Conservation (phyloP, 257 asterid genomes). For the Cruciata laevipes region DNA sequence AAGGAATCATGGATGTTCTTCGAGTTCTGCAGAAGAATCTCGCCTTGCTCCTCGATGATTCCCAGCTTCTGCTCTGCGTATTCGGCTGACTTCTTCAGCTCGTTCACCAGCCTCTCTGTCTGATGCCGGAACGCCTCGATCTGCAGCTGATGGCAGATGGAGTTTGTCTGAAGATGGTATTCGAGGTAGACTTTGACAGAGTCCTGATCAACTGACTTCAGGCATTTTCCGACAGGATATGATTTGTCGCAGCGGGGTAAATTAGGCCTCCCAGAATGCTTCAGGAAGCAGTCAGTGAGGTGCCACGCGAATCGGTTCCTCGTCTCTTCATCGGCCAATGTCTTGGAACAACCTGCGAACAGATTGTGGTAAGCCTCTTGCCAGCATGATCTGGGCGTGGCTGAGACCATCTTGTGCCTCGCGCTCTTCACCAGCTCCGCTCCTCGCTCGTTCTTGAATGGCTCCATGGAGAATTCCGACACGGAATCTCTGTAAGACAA, state of each 20-base stretch:
- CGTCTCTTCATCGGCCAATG: conserved; percentile 55
- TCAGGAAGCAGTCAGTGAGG: conserved; percentile 71
- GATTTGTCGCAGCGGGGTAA: conserved; percentile 54
- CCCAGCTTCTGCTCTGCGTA: conserved; percentile 46
- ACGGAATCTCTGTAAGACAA: conserved; percentile 9
- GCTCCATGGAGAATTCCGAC: conserved; percentile 61
- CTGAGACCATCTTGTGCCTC: conserved; percentile 32
- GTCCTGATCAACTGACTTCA: conserved; percentile 39
- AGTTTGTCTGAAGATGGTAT: conserved; percentile 60
- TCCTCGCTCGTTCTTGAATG: conserved; percentile 40
- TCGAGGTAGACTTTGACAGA: conserved; percentile 43
- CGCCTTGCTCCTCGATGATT: conserved; percentile 45
- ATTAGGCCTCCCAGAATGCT: conserved; percentile 52
- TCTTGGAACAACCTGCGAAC: conserved; percentile 53
- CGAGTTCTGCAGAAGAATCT: conserved; percentile 34
- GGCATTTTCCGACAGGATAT: conserved; percentile 35
- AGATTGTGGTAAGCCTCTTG: conserved; percentile 46
- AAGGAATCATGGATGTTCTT: conserved; percentile 51
- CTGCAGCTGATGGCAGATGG: conserved; percentile 88
- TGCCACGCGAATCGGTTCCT: conserved; percentile 71
- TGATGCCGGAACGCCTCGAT: conserved; percentile 58
- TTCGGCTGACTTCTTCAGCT: conserved; percentile 52
- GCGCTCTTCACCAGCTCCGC: conserved; percentile 45
- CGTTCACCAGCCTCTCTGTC: conserved; percentile 77
- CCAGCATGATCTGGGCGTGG: conserved; percentile 48